Base-by-base conservation (phyloP, 2,329 filamentous ascomycete genomes). In the Apiospora hydei region DNA sequence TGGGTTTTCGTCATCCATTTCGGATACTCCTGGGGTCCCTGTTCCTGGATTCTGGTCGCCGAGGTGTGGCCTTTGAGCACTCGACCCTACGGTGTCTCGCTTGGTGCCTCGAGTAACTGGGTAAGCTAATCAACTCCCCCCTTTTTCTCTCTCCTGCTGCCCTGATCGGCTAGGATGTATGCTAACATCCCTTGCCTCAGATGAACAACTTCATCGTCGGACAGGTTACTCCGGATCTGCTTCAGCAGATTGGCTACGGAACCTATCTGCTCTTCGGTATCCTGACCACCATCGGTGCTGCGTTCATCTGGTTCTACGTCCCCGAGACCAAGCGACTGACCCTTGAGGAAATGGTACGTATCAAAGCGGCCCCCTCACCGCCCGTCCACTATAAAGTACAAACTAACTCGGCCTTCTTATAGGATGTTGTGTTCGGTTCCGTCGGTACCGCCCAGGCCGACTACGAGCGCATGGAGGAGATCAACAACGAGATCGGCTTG, bases 1-100 rank as follows among this genome's bases (percentile, higher is more conserved):
- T 94, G 92, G 92, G 85, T 95, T 0, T 94, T 93, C 75, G 90
- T 93, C 41, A 84, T 93, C 43, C 88, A 93, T 80, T 95, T 95
- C 77, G 93, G 91, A 43, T 94, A 93, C 79, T 90, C 88, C 0
- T 95, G 92, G 92, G 91, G 92, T 0, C 92, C 92, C 2, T 92
- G 90, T 76, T 88, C 90, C 0, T 94, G 93, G 93, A 93, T 94
- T 73, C 86, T 95, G 71, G 88, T 94, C 0, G 89, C 91, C 2
- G 93, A 94, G 81, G 89, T 95, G 57, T 95, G 91, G 90, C 93
- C 92, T 0, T 82, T 94, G 6, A 91, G 88, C 72, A 90, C 90
- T 13, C 87, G 92, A 2, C 88, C 93, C 0, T 93, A 94, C 73
- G 93, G 92, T 53, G 91, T 93, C 16, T 87, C 92, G 0, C 83